A percentile compares a stretch with the other conserved stretches of the same genome.
Evolutionary conservation across 306 rosid genomes (phyloP).

Genomic region (Begonia loranthoides): DNA sequence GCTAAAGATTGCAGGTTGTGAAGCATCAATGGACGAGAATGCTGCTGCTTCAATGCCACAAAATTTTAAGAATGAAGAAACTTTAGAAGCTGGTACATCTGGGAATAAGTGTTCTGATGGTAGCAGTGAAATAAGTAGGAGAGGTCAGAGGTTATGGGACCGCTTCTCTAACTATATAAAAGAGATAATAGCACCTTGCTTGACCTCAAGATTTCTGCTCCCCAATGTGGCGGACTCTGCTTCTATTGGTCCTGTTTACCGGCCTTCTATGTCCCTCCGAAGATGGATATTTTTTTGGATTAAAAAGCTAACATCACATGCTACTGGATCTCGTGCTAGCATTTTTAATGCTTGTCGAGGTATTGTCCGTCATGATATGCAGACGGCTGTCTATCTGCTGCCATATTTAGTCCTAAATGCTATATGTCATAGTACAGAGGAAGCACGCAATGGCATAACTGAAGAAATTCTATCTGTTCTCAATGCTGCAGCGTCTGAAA

Average conservation of each 20-base stretch:
- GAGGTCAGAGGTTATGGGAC: slow-evolving; percentile 93
- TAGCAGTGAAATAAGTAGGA: slow-evolving; percentile 36
- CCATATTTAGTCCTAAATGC: slow-evolving; percentile 91
- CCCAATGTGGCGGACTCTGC: slow-evolving; percentile 55
- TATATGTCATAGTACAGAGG: slow-evolving; percentile 82
- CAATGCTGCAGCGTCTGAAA: slow-evolving; percentile 76
- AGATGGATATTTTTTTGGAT: slow-evolving; percentile 86
- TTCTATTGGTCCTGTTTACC: slow-evolving; percentile 55
- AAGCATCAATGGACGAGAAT: slow-evolving; percentile 76
- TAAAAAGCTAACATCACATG: slow-evolving; percentile 63
- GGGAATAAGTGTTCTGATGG: slow-evolving; percentile 20
- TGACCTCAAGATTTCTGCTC: slow-evolving; percentile 90
- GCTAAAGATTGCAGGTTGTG: slow-evolving; percentile 91
- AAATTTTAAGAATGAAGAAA: slow-evolving; percentile 22
- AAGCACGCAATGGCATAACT: slow-evolving; percentile 70
- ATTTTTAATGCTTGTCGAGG: slow-evolving; percentile 89
- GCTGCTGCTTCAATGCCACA: slow-evolving; percentile 37
- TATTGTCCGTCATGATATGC: slow-evolving; percentile 93
- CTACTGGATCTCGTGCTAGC: slow-evolving; percentile 88
- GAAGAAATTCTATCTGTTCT: slow-evolving; percentile 84
- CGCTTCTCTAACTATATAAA: slow-evolving; percentile 85
- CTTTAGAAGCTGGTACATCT: slow-evolving; percentile 19
- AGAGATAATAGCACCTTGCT: slow-evolving; percentile 94
- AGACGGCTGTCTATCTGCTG: slow-evolving; percentile 71
- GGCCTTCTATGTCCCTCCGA: slow-evolving; percentile 74